Percentiles rank a stretch among this genome's conserved stretches.
phyloP scores from a whole-genome alignment of 331 rosid genomes.

The Pyracantha coccinea region DNA sequence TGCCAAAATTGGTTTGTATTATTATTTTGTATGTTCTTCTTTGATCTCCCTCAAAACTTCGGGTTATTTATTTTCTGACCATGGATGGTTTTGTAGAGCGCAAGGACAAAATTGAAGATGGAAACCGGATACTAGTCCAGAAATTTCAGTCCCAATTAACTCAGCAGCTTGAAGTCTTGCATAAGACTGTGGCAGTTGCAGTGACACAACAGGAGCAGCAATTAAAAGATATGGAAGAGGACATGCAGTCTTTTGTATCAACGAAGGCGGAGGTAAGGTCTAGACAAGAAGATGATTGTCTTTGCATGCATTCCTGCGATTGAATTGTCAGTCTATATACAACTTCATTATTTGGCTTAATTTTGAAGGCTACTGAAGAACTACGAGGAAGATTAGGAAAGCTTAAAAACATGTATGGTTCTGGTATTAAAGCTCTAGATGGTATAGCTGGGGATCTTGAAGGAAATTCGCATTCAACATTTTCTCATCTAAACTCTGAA shows the following conservation, averaged over 20 bases:
- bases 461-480: constrained; percentile 75
- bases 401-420: constrained; percentile 66
- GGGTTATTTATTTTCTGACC: neutral
- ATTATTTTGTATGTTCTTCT: constrained; percentile 13
- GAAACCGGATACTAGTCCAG: constrained; percentile 75
- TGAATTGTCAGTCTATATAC: neutral
- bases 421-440: constrained; percentile 79
- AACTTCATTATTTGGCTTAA: constrained; percentile 15
- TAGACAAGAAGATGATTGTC: constrained; percentile 1
- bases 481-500: constrained; percentile 70
- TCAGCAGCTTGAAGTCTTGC: constrained; percentile 92
- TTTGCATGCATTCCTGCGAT: constrained; percentile 1
- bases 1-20: constrained; percentile 70
- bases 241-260: constrained; percentile 92
- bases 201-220: constrained; percentile 96
- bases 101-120: constrained; percentile 93
- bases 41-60: neutral
- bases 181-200: constrained; percentile 88
- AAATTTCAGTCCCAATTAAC: constrained; percentile 86
- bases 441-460: constrained; percentile 76
- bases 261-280: constrained; percentile 65
- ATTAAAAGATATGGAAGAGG: constrained; percentile 87
- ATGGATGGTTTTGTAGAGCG: constrained; percentile 43
- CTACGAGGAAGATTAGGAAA: constrained; percentile 66
- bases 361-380: constrained; percentile 84